Percentiles rank a stretch among this genome's conserved stretches.
phyloP scores from a whole-genome alignment of 352 stramenopile species.

The Elongisporangium prolatum region DNA sequence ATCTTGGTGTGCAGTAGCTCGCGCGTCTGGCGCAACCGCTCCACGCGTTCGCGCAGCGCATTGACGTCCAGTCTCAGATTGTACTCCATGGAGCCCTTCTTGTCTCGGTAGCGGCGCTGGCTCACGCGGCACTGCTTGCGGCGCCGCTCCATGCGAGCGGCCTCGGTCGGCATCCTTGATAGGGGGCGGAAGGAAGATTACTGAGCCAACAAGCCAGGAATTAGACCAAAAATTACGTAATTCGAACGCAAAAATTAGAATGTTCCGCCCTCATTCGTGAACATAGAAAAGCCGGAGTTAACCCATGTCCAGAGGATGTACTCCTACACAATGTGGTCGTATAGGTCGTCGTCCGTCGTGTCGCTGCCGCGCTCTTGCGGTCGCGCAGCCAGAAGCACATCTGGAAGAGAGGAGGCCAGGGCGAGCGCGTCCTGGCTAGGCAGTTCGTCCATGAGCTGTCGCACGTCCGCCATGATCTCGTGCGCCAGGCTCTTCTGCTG shows the following conservation, averaged over 20 bases:
- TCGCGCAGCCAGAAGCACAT: constrained; percentile 29
- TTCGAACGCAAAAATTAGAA: not conserved
- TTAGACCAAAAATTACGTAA: not conserved
- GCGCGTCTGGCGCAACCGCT: constrained; percentile 39
- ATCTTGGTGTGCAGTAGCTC: constrained; percentile 41
- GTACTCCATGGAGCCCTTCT: constrained; percentile 64
- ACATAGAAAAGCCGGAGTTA: not conserved
- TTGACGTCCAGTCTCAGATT: constrained; percentile 69
- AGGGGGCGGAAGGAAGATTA: not conserved
- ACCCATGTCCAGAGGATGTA: not conserved
- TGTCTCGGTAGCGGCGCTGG: constrained; percentile 68
- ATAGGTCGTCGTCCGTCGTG: not conserved
- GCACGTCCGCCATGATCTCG: constrained; percentile 62
- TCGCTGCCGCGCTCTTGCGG: not conserved
- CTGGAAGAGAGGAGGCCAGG: constrained; percentile 40
- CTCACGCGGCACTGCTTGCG: constrained; percentile 71
- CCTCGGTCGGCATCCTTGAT: constrained; percentile 3
- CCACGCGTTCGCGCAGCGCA: constrained; percentile 50
- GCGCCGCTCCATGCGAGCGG: constrained; percentile 32
- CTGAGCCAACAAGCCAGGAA: not conserved
- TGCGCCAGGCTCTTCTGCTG: constrained; percentile 50
- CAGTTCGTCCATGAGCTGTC: constrained; percentile 45
- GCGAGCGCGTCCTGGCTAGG: constrained; percentile 47
- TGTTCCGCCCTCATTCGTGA: not conserved
- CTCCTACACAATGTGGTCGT: not conserved